Evolutionary conservation across 1,139 yeast species (phyloP).

Genomic region (Diutina sp.): DNA sequence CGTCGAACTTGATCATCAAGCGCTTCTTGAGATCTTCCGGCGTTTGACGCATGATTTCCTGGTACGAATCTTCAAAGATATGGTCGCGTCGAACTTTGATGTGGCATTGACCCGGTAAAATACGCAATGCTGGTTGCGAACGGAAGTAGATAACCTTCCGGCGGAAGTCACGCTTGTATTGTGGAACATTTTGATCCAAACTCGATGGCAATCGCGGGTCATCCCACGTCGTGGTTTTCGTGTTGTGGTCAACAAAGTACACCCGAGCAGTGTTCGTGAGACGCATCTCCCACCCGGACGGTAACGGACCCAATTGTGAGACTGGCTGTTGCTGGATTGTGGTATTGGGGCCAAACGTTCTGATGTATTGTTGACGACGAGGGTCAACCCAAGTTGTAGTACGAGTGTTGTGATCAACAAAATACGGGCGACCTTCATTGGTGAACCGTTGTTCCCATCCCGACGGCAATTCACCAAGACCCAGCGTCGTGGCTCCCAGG

Average conservation of each 20-base stretch:
- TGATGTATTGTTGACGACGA: constrained; percentile 93
- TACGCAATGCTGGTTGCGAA: constrained; percentile 95
- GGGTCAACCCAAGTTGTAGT: constrained; percentile 99
- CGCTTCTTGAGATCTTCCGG: constrained; percentile 97
- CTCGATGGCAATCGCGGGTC: constrained; percentile 98
- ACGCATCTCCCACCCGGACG: constrained; percentile 99
- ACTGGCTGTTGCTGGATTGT: constrained; percentile 75
- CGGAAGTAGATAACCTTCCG: constrained; percentile 94
- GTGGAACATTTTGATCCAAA: constrained; percentile 96
- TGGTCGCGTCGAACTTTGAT: constrained; percentile 95
- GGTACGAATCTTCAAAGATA: constrained; percentile 93
- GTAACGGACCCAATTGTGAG: constrained; percentile 95
- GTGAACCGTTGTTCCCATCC: constrained; percentile 99
- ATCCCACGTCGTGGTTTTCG: constrained; percentile 99
- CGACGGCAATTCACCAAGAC: constrained; percentile 91
- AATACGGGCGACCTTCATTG: constrained; percentile 95
- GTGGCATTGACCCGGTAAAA: constrained; percentile 96
- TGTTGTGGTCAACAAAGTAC: constrained; percentile 95
- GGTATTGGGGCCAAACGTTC: constrained; percentile 87
- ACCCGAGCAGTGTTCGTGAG: constrained; percentile 96
- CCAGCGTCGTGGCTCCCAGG: constrained; percentile 88
- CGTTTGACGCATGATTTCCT: constrained; percentile 96
- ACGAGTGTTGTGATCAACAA: constrained; percentile 95
- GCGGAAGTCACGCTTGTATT: constrained; percentile 96
- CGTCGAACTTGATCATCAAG: constrained; percentile 94